Evolutionary conservation across 73 alveolate genomes (phyloP).

Genomic region (Strombidium stylifer): DNA sequence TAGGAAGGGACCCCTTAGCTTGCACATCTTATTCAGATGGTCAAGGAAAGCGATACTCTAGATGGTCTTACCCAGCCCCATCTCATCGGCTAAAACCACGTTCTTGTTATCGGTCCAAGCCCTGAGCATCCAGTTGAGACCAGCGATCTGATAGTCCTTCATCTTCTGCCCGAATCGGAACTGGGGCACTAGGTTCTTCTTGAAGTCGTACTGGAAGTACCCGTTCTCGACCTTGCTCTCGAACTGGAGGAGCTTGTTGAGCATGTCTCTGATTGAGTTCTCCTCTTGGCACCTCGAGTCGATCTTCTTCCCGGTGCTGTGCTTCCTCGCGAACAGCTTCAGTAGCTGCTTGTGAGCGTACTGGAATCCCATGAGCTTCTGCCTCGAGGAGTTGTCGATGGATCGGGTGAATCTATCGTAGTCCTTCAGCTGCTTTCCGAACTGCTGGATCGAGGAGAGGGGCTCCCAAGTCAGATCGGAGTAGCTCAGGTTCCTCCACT

Average conservation of each 20-base stretch:
- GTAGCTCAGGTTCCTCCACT: constrained; percentile 71
- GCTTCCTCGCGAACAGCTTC: constrained; percentile 5
- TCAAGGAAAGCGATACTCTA: constrained; percentile 68
- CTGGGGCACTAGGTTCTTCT: constrained; percentile 13
- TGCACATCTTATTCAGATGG: constrained; percentile 26
- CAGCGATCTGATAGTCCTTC: constrained; percentile 78
- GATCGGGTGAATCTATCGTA: constrained; percentile 63
- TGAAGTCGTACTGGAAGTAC: constrained; percentile 5
- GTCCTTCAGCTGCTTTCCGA: constrained; percentile 42
- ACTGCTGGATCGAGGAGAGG: constrained; percentile 22
- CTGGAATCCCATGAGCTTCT: constrained; percentile 44
- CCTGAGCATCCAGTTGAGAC: constrained; percentile 75
- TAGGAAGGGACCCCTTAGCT: constrained; percentile 69
- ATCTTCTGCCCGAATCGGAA: constrained; percentile 11
- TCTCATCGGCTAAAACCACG: constrained; percentile 72
- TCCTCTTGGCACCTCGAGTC: constrained; percentile 8
- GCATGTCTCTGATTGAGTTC: constrained; percentile 13
- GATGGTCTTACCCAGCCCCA: constrained; percentile 88
- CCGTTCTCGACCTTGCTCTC: background rate
- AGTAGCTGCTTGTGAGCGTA: constrained; percentile 34
- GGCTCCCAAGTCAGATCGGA: constrained; percentile 71
- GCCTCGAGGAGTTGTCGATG: constrained; percentile 47
- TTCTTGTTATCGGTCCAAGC: constrained; percentile 50
- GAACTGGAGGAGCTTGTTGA: constrained; percentile 6
- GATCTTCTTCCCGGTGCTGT: constrained; percentile 1